Percentiles rank a stretch among this genome's conserved stretches.
These are phyloP conservation scores for Cocos nucifera DNA, from an alignment of 176 grass and related monocot species.

Conservation along the genomic window DNA sequence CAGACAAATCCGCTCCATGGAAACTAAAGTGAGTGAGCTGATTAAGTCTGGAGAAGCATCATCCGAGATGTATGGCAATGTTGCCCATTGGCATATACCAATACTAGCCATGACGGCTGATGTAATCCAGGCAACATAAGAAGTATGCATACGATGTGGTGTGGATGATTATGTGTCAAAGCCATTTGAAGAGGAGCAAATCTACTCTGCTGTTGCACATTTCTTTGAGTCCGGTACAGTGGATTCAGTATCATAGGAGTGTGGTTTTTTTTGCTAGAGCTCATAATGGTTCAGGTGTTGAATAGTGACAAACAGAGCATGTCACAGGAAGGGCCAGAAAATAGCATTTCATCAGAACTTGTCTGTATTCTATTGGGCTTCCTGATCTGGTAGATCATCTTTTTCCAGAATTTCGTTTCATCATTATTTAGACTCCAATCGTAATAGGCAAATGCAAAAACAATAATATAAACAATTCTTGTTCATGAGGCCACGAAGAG, in stretches of 20 bases:
- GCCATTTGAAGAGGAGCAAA: slow-evolving; percentile 66
- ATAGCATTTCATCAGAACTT: no score
- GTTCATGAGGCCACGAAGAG: no score
- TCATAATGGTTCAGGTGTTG: no score
- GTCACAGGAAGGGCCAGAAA: no score
- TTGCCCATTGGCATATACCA: slow-evolving; percentile 48
- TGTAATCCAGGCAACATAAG: slow-evolving; percentile 76
- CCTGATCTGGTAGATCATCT: no score
- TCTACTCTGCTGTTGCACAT: slow-evolving; percentile 61
- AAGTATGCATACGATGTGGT: slow-evolving; percentile 50
- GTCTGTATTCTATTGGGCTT: no score
- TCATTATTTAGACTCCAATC: no score
- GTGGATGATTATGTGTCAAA: slow-evolving; percentile 85
- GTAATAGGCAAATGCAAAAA: no score
- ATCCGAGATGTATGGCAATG: slow-evolving; percentile 22
- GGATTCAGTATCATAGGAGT: slow-evolving; percentile 22
- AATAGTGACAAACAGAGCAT: no score
- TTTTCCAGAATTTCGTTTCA: no score
- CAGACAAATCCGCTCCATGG: slow-evolving; percentile 31
- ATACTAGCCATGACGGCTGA: slow-evolving; percentile 83
- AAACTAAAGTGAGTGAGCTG: slow-evolving; percentile 45
- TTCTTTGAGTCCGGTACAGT: slow-evolving; percentile 37
- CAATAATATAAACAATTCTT: no score
- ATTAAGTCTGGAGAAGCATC: slow-evolving; percentile 28
- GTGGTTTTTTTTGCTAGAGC: slow-evolving; percentile 1